phyloP scores from a whole-genome alignment of 306 rosid species.

The Rosa multiflora region DNA sequence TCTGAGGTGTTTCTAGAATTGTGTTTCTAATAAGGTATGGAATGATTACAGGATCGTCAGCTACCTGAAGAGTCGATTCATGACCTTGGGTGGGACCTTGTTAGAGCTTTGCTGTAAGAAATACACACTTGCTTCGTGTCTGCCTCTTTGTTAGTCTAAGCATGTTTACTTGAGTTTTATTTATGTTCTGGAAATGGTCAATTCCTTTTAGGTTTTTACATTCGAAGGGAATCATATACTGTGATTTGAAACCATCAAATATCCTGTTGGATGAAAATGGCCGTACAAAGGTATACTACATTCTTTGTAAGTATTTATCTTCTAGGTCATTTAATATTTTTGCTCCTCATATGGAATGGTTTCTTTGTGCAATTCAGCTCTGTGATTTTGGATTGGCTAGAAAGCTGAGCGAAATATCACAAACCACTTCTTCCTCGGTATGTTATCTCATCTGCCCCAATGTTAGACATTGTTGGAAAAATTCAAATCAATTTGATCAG shows the following conservation, averaged over 20 bases:
- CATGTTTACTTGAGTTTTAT: constrained; percentile 25
- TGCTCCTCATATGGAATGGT: background rate
- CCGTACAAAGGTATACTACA: constrained; percentile 57
- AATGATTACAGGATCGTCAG: constrained; percentile 67
- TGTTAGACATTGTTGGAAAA: constrained; percentile 6
- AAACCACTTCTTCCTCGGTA: constrained; percentile 72
- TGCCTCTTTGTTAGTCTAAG: constrained; percentile 9
- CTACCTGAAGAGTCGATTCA: constrained; percentile 93
- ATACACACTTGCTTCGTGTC: constrained; percentile 25
- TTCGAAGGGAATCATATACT: constrained; percentile 84
- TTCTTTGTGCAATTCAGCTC: constrained; percentile 55
- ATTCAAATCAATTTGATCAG: constrained; percentile 10
- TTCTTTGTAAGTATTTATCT: background rate
- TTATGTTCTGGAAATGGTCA: constrained; percentile 24
- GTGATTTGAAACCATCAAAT: constrained; percentile 97
- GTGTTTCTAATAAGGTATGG: constrained; percentile 19
- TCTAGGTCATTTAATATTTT: background rate
- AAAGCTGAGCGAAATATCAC: constrained; percentile 79
- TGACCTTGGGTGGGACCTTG: constrained; percentile 68
- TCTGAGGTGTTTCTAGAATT: constrained; percentile 15
- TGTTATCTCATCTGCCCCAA: constrained; percentile 26
- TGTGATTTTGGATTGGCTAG: constrained; percentile 98
- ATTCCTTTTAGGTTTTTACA: constrained; percentile 67
- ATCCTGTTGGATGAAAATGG: constrained; percentile 92
- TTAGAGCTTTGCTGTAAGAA: constrained; percentile 74